Conservation (phyloP, 257 asterid genomes). For the Jacaranda copaia region DNA sequence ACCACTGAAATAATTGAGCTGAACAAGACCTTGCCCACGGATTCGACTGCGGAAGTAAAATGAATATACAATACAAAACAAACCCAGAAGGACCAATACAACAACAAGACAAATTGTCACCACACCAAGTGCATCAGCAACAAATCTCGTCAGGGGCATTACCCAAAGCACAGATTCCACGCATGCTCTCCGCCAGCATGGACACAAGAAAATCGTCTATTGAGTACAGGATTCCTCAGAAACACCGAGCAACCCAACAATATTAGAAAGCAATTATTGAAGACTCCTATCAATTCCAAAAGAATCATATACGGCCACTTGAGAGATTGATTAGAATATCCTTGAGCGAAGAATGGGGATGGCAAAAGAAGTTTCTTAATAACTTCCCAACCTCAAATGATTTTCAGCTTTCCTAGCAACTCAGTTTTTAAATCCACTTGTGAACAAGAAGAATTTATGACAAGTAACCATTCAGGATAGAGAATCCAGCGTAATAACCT, state of each 20-base stretch:
- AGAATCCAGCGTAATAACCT: conserved; percentile 31
- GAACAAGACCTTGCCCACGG: conserved; percentile 61
- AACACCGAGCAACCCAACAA: background rate
- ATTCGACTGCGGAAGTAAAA: conserved; percentile 73
- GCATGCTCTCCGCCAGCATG: conserved; percentile 99
- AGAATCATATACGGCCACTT: conserved; percentile 25
- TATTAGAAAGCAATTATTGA: conserved; percentile 3
- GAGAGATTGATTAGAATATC: conserved; percentile 5
- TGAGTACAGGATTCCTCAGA: conserved; percentile 33
- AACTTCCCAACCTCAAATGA: background rate
- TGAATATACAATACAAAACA: conserved; percentile 67
- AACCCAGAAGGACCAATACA: conserved; percentile 70
- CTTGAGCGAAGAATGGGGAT: conserved; percentile 23
- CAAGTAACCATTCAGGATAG: conserved; percentile 24
- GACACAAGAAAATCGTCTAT: conserved; percentile 55
- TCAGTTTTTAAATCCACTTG: conserved; percentile 24
- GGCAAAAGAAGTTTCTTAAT: conserved; percentile 20
- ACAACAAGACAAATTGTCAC: conserved; percentile 80
- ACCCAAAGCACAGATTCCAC: conserved; percentile 91
- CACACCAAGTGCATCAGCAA: conserved; percentile 98
- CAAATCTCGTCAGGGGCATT: conserved; percentile 85
- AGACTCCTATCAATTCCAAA: conserved; percentile 19
- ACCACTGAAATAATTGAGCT: conserved; percentile 81
- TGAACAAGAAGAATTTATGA: background rate
- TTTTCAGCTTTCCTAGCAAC: background rate